phyloP scores from a whole-genome alignment of 2,329 filamentous ascomycete species.

The Claviceps citrina region DNA sequence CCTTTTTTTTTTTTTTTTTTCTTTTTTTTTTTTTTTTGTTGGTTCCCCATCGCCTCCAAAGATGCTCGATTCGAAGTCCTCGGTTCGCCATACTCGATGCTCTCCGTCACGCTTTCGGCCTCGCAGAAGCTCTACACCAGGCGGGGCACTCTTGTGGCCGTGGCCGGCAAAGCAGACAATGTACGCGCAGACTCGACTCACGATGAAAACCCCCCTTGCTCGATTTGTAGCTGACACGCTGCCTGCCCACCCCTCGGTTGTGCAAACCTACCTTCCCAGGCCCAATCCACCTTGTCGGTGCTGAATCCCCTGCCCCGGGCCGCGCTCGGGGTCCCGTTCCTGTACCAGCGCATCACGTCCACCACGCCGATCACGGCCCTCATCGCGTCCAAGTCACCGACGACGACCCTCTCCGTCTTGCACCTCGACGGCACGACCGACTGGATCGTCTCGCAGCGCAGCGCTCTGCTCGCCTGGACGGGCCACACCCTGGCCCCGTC shows the following conservation, averaged over 20 bases:
- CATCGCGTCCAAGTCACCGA: slow-evolving; percentile 72
- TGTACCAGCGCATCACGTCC: slow-evolving; percentile 83
- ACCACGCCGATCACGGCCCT: slow-evolving; percentile 77
- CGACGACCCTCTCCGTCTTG: slow-evolving; percentile 74
- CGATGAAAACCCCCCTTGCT: background rate
- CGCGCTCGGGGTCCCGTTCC: slow-evolving; percentile 73
- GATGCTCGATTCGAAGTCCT: slow-evolving; percentile 92
- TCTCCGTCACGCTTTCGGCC: slow-evolving; percentile 83
- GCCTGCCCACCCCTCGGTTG: background rate
- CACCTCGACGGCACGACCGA: slow-evolving; percentile 87
- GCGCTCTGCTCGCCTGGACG: slow-evolving; percentile 89
- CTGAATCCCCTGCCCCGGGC: slow-evolving; percentile 72
- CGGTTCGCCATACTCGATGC: slow-evolving; percentile 78
- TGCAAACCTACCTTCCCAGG: slow-evolving; percentile 41
- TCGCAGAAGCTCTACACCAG: slow-evolving; percentile 89
- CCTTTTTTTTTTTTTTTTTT: too few species aligned
- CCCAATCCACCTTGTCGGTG: slow-evolving; percentile 75
- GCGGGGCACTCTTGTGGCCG: slow-evolving; percentile 75
- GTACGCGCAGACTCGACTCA: slow-evolving; percentile 34
- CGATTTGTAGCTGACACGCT: background rate
- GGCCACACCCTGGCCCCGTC: slow-evolving; percentile 68
- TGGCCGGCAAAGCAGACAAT: slow-evolving; percentile 83
- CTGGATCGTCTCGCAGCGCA: slow-evolving; percentile 82
- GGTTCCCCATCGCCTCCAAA: slow-evolving; percentile 23
- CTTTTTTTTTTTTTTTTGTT: too few species aligned